These are phyloP conservation scores for Balamuthia mandrillaris DNA, from an alignment of 208 protist genomes.

Conservation along the genomic window DNA sequence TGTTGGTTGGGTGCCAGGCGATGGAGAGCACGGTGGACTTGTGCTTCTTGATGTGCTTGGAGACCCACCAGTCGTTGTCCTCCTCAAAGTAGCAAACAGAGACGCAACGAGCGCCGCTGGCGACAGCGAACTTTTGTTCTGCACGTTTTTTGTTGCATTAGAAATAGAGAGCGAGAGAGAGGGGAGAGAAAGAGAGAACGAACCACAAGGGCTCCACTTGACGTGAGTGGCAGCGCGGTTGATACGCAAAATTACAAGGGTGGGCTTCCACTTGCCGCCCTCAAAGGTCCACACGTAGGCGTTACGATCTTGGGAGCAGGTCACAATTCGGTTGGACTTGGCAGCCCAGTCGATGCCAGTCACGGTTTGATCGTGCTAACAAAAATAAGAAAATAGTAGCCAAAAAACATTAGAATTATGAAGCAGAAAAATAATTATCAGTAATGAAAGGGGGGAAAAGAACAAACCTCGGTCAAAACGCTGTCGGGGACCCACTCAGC, in stretches of 20 bases:
- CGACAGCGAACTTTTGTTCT: constrained; percentile 87
- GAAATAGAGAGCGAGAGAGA: background rate
- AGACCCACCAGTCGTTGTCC: constrained; percentile 89
- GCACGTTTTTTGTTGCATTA: background rate
- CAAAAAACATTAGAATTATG: background rate
- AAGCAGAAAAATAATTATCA: background rate
- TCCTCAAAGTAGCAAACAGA: constrained; percentile 88
- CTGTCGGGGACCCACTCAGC: constrained; percentile 9
- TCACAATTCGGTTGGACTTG: constrained; percentile 80
- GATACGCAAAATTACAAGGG: constrained; percentile 84
- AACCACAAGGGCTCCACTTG: constrained; percentile 73
- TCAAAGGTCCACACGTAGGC: constrained; percentile 86
- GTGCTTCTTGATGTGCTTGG: constrained; percentile 77
- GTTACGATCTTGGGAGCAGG: constrained; percentile 87
- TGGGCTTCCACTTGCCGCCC: constrained; percentile 75
- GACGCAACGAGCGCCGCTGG: constrained; percentile 74
- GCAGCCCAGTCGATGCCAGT: constrained; percentile 83
- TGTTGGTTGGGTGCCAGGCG: constrained; percentile 82
- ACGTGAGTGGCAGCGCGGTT: constrained; percentile 76
- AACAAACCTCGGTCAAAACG: constrained; percentile 24
- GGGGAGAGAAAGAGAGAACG: background rate
- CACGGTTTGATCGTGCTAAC: constrained; percentile 82
- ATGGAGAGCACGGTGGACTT: constrained; percentile 76
- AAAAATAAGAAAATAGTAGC: too few species aligned
- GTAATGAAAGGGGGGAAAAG: constrained; percentile 36